Evolutionary conservation across 805 yeast species (phyloP), one percentile per base, ranked within the genome.

Genomic region (Cyberlindnera americana): DNA sequence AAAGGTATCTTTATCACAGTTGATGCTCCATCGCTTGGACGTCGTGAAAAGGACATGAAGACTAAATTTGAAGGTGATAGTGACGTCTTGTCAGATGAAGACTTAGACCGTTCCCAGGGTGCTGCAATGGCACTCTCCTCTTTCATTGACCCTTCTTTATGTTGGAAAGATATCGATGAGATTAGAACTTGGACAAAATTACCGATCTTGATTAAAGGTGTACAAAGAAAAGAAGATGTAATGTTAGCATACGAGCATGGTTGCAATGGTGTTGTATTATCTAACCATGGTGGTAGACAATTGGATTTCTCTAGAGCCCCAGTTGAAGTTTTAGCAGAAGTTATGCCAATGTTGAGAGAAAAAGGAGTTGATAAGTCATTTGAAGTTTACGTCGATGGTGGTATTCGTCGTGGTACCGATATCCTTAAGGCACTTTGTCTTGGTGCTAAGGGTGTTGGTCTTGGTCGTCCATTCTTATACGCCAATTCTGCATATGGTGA

Each of bases 241-340:
- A 58, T 86, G 15, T 61, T 66, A 50, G 95, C 95, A 0, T 78
- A 77, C 6, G 82, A 84, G 48, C 63, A 72, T 50, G 93, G 93
- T 4, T 73, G 75, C 21, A 75, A 78, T 30, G 95, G 90, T 29
- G 81, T 87, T n/a, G 87, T 88, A 4, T 54, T 87, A 36, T 85
- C 95, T 2, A 88, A 87, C 57, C 96, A 87, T 62, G 96, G 96
- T 44, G 95, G 96, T 29, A 70, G 96, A 46, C 95, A 87, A 61
- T 66, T 88, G 41, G 96, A 88, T 61, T 84, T 77, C 54, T 70
- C 95, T 1, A 73, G 85, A n/a, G 78, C 95, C 0, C 83, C 90
- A 2, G 69, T 88, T 25, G 85, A 81, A 57, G 76, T 84, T 5
- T 64, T 88, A 35, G 84, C 83, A 5, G 95, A 85, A 46, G 73